A percentile compares a stretch with the other conserved stretches of the same genome.
Evolutionary conservation across 2,329 filamentous ascomycete genomes (phyloP).

Genomic region (Ambrosiella beaveri): DNA sequence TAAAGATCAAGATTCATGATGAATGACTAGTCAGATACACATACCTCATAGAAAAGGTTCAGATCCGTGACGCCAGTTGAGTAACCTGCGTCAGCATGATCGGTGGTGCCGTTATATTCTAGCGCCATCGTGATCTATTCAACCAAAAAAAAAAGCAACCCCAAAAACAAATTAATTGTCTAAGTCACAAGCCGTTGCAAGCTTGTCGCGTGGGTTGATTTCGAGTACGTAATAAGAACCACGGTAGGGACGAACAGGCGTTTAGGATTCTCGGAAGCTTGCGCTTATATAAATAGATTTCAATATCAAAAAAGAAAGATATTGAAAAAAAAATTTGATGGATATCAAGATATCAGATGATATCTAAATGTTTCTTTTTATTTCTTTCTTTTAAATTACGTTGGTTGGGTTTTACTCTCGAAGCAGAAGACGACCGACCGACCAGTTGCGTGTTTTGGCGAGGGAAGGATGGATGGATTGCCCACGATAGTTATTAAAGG

Average conservation of each 20-base stretch:
- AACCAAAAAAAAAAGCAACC: too few species aligned
- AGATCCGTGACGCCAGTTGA: constrained; percentile 44
- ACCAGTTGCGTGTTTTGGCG: too few species aligned
- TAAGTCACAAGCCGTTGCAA: neutral
- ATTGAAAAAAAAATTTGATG: too few species aligned
- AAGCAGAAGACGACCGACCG: neutral
- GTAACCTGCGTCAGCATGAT: constrained; percentile 33
- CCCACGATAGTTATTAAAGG: too few species aligned
- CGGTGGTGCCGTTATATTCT: constrained; percentile 34
- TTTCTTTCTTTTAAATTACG: neutral
- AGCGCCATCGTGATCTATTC: constrained; percentile 19
- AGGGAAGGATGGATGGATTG: too few species aligned
- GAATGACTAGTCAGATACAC: constrained; percentile 15
- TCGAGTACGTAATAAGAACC: constrained; percentile 2
- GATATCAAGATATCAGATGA: neutral
- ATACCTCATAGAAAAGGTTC: constrained; percentile 70
- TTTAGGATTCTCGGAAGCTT: neutral
- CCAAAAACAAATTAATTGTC: neutral
- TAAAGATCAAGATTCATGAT: neutral
- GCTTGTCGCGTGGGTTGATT: neutral
- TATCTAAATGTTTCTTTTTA: neutral
- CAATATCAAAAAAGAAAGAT: neutral
- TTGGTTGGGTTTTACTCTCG: neutral
- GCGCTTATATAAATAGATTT: neutral
- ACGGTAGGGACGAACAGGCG: neutral